These are phyloP conservation scores for Penicillium robsamsonii DNA, from an alignment of 495 filamentous ascomycete species.

Conservation along the genomic window DNA sequence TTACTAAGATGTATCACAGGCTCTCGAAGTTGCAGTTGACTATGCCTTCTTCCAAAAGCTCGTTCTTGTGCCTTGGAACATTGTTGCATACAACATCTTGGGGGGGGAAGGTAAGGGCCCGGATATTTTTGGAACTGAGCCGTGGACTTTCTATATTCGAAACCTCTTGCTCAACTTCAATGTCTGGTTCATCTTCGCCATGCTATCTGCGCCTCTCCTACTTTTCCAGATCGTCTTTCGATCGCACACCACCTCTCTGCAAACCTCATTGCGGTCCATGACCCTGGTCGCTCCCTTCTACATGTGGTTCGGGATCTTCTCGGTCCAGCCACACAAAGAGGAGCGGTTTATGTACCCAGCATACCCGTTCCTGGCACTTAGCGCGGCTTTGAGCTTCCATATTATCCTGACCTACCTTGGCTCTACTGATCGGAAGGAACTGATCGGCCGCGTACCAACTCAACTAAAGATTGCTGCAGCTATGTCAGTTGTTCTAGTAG, in stretches of 20 bases:
- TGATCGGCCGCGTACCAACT: slow-evolving; percentile 67
- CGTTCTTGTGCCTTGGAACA: slow-evolving; percentile 81
- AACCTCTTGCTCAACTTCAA: slow-evolving; percentile 96
- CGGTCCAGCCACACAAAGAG: slow-evolving; percentile 92
- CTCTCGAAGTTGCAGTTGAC: slow-evolving; percentile 64
- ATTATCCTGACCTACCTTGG: slow-evolving; percentile 71
- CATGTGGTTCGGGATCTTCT: slow-evolving; percentile 91
- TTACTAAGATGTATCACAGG: slow-evolving; percentile 38
- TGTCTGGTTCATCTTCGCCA: slow-evolving; percentile 81
- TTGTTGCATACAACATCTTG: slow-evolving; percentile 94
- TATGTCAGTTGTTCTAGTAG: slow-evolving; percentile 50
- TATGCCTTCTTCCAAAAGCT: slow-evolving; percentile 78
- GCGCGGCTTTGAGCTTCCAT: slow-evolving; percentile 83
- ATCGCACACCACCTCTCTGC: slow-evolving; percentile 35
- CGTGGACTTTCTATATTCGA: slow-evolving; percentile 93
- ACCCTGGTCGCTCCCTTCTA: slow-evolving; percentile 83
- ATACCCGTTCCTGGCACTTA: slow-evolving; percentile 89
- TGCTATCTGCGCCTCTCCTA: slow-evolving; percentile 66
- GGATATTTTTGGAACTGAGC: slow-evolving; percentile 92
- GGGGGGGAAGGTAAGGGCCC: slow-evolving; percentile 74
- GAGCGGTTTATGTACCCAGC: slow-evolving; percentile 98
- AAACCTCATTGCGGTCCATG: slow-evolving; percentile 63
- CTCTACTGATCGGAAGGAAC: slow-evolving; percentile 58
- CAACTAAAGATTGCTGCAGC: slow-evolving; percentile 65
- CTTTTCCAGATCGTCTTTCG: slow-evolving; percentile 48